phyloP scores from a whole-genome alignment of 2,329 filamentous ascomycete species.

The Fusarium sublunatum region DNA sequence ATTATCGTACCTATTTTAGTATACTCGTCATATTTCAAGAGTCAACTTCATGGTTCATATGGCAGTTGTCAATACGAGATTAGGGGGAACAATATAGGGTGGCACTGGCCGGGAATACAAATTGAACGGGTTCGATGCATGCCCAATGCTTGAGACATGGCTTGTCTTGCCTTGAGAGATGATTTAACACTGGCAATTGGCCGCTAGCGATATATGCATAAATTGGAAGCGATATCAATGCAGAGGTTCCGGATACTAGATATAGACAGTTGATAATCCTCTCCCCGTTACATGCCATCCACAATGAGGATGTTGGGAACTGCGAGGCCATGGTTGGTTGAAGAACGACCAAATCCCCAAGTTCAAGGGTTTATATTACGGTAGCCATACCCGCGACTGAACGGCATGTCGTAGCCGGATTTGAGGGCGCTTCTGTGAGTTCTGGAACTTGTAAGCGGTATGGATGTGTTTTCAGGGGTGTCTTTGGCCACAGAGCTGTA shows the following conservation, averaged over 20 bases:
- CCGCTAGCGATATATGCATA: neutral
- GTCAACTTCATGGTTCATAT: conserved; percentile 1
- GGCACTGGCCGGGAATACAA: conserved; percentile 2
- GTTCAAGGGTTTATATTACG: conserved; percentile 15
- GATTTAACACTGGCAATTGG: neutral
- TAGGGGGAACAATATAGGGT: conserved; percentile 7
- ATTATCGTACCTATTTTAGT: neutral
- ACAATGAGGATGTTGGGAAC: neutral
- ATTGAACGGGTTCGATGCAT: conserved; percentile 12
- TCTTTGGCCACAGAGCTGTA: conserved; percentile 23
- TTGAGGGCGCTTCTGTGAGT: conserved; percentile 29
- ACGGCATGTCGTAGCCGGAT: conserved; percentile 16
- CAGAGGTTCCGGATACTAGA: neutral
- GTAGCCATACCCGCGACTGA: conserved; percentile 13
- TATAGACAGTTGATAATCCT: neutral
- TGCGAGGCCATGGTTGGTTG: neutral
- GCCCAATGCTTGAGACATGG: conserved; percentile 7
- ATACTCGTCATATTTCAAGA: conserved; percentile 5
- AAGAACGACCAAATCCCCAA: neutral
- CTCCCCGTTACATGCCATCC: neutral
- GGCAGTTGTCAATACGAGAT: conserved; percentile 2
- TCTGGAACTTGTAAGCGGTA: conserved; percentile 2
- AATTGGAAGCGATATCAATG: neutral
- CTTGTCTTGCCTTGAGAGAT: conserved; percentile 1
- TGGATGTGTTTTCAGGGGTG: conserved; percentile 16